These are phyloP conservation scores for Coprinopsis sp. DNA, from an alignment of 768 basidiomycete species.

Conservation along the genomic window DNA sequence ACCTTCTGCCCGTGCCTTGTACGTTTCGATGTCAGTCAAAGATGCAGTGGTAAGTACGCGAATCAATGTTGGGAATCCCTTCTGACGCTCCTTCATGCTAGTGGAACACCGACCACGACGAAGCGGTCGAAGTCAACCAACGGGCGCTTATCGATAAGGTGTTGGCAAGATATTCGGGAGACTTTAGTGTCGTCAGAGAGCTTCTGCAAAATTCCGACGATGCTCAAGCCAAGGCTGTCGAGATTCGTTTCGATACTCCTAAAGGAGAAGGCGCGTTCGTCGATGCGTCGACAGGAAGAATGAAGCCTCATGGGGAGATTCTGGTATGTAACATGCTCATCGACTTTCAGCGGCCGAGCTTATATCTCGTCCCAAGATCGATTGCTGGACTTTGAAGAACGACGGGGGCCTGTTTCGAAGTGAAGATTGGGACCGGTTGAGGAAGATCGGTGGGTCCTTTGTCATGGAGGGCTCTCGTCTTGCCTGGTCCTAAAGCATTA, in stretches of 20 bases:
- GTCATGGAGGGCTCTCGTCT: too few species aligned
- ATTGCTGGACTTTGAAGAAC: constrained; percentile 84
- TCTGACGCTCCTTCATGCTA: constrained; percentile 15
- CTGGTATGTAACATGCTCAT: constrained; percentile 33
- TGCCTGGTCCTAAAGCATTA: not conserved
- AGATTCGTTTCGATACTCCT: constrained; percentile 81
- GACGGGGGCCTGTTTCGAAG: constrained; percentile 79
- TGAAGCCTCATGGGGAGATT: constrained; percentile 65
- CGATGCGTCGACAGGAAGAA: not conserved
- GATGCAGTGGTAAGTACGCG: constrained; percentile 9
- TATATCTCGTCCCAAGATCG: constrained; percentile 41
- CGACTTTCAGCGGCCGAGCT: not conserved
- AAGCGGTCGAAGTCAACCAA: constrained; percentile 89
- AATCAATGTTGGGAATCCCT: too few species aligned
- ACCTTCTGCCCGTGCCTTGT: too few species aligned
- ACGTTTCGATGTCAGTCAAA: constrained; percentile 9
- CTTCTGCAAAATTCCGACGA: constrained; percentile 96
- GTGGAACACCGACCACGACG: constrained; percentile 64
- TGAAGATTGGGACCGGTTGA: constrained; percentile 84
- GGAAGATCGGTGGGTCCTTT: constrained; percentile 74
- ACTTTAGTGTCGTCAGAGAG: constrained; percentile 82
- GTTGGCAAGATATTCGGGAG: constrained; percentile 90
- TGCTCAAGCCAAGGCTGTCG: constrained; percentile 67
- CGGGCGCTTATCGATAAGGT: constrained; percentile 97
- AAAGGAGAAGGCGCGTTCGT: constrained; percentile 29